Conservation (phyloP, 169 alveolate species). For the Babesia bigemina region DNA sequence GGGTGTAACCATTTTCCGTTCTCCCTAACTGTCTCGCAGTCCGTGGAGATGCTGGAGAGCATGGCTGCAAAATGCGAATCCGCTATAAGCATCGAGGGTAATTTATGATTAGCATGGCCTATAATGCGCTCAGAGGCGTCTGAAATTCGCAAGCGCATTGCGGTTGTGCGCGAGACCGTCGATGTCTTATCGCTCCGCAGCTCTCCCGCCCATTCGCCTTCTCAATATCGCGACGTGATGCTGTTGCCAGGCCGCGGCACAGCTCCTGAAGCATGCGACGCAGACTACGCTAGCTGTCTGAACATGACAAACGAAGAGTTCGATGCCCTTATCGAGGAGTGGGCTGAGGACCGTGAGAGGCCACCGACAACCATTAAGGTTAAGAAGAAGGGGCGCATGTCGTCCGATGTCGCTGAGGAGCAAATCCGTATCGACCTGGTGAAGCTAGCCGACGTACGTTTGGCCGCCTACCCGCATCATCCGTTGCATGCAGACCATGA, state of each 20-base stretch:
- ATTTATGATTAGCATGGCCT: neutral
- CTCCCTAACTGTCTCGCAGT: conserved; percentile 3
- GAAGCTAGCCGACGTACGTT: conserved; percentile 62
- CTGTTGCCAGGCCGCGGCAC: neutral
- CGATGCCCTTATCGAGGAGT: conserved; percentile 58
- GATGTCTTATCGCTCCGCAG: conserved; percentile 24
- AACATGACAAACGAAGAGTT: conserved; percentile 63
- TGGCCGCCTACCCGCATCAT: neutral
- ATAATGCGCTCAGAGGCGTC: conserved; percentile 5
- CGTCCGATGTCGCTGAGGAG: conserved; percentile 36
- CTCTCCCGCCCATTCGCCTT: neutral
- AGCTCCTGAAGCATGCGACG: neutral
- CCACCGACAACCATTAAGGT: conserved; percentile 5
- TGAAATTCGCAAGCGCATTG: conserved; percentile 36
- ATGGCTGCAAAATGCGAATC: conserved; percentile 48
- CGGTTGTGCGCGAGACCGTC: conserved; percentile 58
- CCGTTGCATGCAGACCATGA: conserved; percentile 44
- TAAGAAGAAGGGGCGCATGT: neutral
- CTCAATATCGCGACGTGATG: conserved; percentile 32
- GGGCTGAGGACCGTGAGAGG: conserved; percentile 64
- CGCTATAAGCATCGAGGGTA: conserved; percentile 47
- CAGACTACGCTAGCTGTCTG: conserved; percentile 26
- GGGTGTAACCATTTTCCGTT: neutral
- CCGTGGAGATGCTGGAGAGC: conserved; percentile 51
- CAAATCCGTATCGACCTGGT: conserved; percentile 64